These are phyloP conservation scores for Curvularia sp. DNA, from an alignment of 2,329 filamentous ascomycete species.

Conservation along the genomic window DNA sequence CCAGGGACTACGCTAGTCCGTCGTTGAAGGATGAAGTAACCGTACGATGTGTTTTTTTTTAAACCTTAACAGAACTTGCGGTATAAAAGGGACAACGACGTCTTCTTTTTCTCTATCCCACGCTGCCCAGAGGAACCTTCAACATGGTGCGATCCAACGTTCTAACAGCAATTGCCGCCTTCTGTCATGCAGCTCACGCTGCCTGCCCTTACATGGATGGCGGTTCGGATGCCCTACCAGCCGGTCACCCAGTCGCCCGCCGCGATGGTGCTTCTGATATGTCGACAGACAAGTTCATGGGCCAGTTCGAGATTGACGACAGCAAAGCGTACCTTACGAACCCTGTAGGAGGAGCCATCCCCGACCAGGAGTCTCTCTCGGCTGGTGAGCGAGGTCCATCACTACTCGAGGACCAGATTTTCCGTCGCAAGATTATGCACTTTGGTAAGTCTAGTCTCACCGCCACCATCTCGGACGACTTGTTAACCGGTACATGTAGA, in stretches of 20 bases:
- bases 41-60: not conserved
- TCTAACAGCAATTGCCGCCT: conserved; percentile 37
- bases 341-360: conserved; percentile 72
- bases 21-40: not conserved
- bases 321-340: conserved; percentile 58
- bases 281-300: conserved; percentile 45
- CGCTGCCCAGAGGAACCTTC: not conserved
- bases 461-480: not conserved
- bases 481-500: conserved; percentile 11
- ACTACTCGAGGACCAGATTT: conserved; percentile 73
- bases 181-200: conserved; percentile 30
- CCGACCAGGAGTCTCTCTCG: conserved; percentile 70
- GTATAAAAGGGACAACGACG: conserved; percentile 23
- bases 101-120: not conserved
- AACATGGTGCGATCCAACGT: conserved; percentile 36
- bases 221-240: conserved; percentile 37
- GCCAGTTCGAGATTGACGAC: conserved; percentile 48
- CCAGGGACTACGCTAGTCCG: conserved; percentile 3
- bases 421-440: conserved; percentile 54
- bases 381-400: conserved; percentile 72
- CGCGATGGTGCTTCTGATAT: conserved; percentile 26
- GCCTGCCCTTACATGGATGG: conserved; percentile 49
- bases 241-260: conserved; percentile 39
- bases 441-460: conserved; percentile 18
- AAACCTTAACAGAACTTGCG: conserved; percentile 1